Evolutionary conservation across 495 filamentous ascomycete genomes (phyloP).

Genomic region (Geopyxis carbonaria): DNA sequence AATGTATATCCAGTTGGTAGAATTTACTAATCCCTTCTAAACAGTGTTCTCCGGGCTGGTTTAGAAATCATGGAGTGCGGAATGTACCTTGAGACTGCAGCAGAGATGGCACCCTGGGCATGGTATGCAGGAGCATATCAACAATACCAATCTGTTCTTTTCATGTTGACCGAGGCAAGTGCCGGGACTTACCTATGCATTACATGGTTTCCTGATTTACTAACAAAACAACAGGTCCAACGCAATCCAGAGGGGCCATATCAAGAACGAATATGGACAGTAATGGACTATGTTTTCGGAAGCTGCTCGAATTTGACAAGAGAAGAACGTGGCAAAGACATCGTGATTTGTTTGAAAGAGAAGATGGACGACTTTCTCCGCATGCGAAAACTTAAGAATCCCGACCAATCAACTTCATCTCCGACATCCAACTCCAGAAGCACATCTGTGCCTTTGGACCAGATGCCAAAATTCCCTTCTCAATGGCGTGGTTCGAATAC

Average conservation of each 20-base stretch:
- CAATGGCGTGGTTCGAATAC: too few species aligned
- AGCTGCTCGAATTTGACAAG: slow-evolving; percentile 4
- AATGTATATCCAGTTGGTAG: neutral
- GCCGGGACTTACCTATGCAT: neutral
- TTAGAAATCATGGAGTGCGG: slow-evolving; percentile 41
- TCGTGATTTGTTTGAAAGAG: slow-evolving; percentile 3
- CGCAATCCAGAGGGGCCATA: neutral
- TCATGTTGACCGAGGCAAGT: slow-evolving; percentile 34
- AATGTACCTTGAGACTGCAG: slow-evolving; percentile 40
- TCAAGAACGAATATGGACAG: neutral
- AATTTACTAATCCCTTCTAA: too few species aligned
- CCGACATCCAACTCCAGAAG: too few species aligned
- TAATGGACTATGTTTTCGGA: neutral
- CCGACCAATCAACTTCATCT: too few species aligned
- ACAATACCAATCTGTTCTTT: slow-evolving; percentile 38
- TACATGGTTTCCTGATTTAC: neutral
- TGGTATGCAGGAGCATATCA: slow-evolving; percentile 42
- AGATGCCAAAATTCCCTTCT: too few species aligned
- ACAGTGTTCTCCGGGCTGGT: neutral
- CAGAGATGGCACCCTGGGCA: slow-evolving; percentile 34
- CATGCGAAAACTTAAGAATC: neutral
- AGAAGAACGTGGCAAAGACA: slow-evolving; percentile 4
- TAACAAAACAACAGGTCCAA: neutral
- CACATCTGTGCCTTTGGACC: too few species aligned
- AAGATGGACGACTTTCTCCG: slow-evolving; percentile 4